Evolutionary conservation across 176 grass and related monocot genomes (phyloP).

Genomic region (Pontederia paniculata): DNA sequence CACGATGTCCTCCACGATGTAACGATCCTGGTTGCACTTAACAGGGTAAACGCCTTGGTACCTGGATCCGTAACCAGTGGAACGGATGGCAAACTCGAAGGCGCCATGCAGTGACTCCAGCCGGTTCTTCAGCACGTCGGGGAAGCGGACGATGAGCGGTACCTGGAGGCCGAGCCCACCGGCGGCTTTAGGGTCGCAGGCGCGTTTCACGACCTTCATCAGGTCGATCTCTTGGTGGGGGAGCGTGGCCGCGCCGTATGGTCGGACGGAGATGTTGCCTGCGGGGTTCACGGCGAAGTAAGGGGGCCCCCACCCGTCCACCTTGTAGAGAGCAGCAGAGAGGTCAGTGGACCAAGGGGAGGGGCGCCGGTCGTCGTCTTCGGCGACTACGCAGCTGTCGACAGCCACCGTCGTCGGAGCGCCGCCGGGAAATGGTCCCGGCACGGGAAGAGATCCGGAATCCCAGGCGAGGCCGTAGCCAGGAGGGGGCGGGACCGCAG

Average conservation of each 20-base stretch:
- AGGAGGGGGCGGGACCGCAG: background rate
- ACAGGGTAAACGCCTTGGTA: conserved; percentile 19
- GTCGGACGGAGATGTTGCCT: conserved; percentile 12
- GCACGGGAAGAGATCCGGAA: background rate
- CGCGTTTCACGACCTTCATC: conserved; percentile 12
- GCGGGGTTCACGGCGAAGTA: conserved; percentile 15
- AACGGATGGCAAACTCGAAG: conserved; percentile 9
- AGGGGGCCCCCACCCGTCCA: conserved; percentile 13
- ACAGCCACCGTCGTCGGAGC: background rate
- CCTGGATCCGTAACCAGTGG: conserved; percentile 4
- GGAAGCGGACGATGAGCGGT: conserved; percentile 15
- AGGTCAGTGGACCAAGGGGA: conserved; percentile 12
- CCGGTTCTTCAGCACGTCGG: conserved; percentile 13
- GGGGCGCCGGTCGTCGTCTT: background rate
- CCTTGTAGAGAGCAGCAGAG: conserved; percentile 12
- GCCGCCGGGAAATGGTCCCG: conserved; percentile 3
- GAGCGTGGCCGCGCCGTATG: conserved; percentile 1
- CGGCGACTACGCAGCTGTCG: background rate
- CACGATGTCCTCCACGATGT: conserved; percentile 16
- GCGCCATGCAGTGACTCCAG: conserved; percentile 10
- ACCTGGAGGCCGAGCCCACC: conserved; percentile 15
- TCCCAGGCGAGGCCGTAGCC: background rate
- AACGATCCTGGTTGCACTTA: conserved; percentile 20
- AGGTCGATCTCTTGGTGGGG: conserved; percentile 18
- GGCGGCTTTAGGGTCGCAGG: background rate